Conservation (phyloP, 2,329 filamentous ascomycete genomes). For the Thielaviopsis ethacetica region DNA sequence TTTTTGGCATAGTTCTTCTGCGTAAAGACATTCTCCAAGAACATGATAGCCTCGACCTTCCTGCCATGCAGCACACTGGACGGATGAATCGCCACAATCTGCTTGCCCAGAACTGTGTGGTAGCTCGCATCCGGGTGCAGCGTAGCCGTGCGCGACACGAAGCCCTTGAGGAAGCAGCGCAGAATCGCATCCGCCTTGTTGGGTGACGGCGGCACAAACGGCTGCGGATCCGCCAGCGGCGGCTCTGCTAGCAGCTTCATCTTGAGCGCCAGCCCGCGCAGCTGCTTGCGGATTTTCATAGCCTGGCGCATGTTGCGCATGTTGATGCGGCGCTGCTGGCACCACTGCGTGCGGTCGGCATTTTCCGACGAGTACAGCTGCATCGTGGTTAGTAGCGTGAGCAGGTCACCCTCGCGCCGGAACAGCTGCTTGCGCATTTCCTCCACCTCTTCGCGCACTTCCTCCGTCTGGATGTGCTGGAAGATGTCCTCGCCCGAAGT, state of each 20-base stretch:
- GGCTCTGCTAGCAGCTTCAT: slow-evolving; percentile 32
- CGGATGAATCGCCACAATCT: slow-evolving; percentile 45
- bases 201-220: slow-evolving; percentile 36
- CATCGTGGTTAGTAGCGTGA: slow-evolving; percentile 47
- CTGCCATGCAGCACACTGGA: slow-evolving; percentile 45
- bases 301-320: slow-evolving; percentile 46
- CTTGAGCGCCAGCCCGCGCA: slow-evolving; percentile 37
- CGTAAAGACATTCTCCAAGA: slow-evolving; percentile 49
- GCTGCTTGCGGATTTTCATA: slow-evolving; percentile 43
- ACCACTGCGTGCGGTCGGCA: slow-evolving; percentile 39
- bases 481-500: slow-evolving; percentile 49
- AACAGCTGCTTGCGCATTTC: slow-evolving; percentile 38
- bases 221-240: slow-evolving; percentile 33
- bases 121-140: slow-evolving; percentile 45
- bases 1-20: slow-evolving; percentile 51
- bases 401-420: slow-evolving; percentile 46
- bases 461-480: slow-evolving; percentile 40
- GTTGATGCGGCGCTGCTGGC: slow-evolving; percentile 39
- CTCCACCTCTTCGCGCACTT: slow-evolving; percentile 36
- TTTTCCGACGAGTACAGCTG: slow-evolving; percentile 43
- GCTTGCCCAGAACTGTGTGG: slow-evolving; percentile 41
- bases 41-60: slow-evolving; percentile 52
- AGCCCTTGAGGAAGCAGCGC: slow-evolving; percentile 46
- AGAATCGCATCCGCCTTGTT: slow-evolving; percentile 38
- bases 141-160: slow-evolving; percentile 43